Evolutionary conservation across 106 monocot genomes (phyloP), one percentile per base, ranked within the genome.

Genomic region (Allium cepa): DNA sequence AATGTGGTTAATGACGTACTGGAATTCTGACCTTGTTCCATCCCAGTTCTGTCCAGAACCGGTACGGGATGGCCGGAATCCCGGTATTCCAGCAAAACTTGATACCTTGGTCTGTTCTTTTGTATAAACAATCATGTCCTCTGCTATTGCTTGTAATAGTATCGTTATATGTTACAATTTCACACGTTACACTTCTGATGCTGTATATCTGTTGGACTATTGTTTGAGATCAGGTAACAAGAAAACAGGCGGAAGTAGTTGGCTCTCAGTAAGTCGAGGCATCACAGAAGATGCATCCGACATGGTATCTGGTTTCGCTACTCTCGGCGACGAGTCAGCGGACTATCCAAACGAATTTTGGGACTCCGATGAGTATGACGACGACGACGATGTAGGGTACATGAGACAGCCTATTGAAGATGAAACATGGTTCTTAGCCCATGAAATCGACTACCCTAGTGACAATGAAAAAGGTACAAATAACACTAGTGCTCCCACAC

Each of bases 311-410:
- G 99, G 99, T 69, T 93, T 99, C 87, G 87, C 88, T 50, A 99
- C 97, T 71, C 59, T 99, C 62, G 99, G 99, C 56, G 99, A 99
- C 76, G 99, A 93, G 10, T 85, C 87, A 47, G 63, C 84, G 66
- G 99, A 93, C 49, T 99, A 93, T 79, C 93, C 87, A 57, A 90
- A 90, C 83, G 99, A 99, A 62, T 99, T 81, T 52, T 99, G 99
- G 99, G 99, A 99, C 73, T 99, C 99, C 72, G 99, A 99, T 83
- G 93, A 99, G 64, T 99, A 99, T 78, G 93, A 87, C 63, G 99
- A 90, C 59, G 99, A 99, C 50, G 93, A 93, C 56, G 99, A 99
- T 85, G 87, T 93, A 72, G 99, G 99, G 4, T 99, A 93, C 70
- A 99, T 76, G 69, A 81, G 99, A 69, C 99, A 99, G 50, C 99